phyloP scores from a whole-genome alignment of 768 basidiomycete genomes.

The Rubroboletus satanas region DNA sequence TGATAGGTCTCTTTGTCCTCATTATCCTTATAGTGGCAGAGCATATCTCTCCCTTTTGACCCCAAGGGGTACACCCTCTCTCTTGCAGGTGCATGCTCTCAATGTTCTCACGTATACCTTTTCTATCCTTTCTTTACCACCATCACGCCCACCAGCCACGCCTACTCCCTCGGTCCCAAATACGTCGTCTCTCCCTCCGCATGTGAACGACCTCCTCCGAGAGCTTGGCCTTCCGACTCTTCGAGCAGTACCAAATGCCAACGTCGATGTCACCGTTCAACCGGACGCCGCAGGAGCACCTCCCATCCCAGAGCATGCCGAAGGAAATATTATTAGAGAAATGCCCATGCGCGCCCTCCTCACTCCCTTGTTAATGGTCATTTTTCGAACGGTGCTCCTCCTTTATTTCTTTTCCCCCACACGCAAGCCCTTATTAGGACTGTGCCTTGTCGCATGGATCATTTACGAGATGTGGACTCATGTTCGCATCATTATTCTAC shows the following conservation, averaged over 20 bases:
- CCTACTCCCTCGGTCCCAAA: conserved; percentile 26
- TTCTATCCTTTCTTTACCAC: conserved; percentile 53
- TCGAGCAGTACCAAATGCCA: conserved; percentile 34
- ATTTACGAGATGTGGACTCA: conserved; percentile 74
- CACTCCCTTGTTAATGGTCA: conserved; percentile 63
- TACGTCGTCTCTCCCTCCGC: conserved; percentile 36
- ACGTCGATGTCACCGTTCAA: conserved; percentile 18
- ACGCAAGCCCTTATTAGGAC: conserved; percentile 64
- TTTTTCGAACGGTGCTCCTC: conserved; percentile 62
- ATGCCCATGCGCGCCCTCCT: conserved; percentile 65
- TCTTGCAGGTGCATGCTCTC: conserved; percentile 57
- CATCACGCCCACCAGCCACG: conserved; percentile 35
- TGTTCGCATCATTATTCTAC: conserved; percentile 45
- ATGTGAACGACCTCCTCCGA: conserved; percentile 59
- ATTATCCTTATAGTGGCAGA: conserved; percentile 25
- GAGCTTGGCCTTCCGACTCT: conserved; percentile 60
- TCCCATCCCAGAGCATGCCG: conserved; percentile 19
- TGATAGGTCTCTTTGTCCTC: background rate
- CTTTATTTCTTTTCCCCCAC: conserved; percentile 77
- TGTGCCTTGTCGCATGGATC: conserved; percentile 66
- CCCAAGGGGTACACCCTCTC: conserved; percentile 46
- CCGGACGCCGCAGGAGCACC: conserved; percentile 18
- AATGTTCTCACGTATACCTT: conserved; percentile 38
- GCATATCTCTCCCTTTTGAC: conserved; percentile 51
- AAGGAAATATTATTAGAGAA: conserved; percentile 43